phyloP scores from a whole-genome alignment of 805 yeast genomes.

The Peterozyma xylosa region DNA sequence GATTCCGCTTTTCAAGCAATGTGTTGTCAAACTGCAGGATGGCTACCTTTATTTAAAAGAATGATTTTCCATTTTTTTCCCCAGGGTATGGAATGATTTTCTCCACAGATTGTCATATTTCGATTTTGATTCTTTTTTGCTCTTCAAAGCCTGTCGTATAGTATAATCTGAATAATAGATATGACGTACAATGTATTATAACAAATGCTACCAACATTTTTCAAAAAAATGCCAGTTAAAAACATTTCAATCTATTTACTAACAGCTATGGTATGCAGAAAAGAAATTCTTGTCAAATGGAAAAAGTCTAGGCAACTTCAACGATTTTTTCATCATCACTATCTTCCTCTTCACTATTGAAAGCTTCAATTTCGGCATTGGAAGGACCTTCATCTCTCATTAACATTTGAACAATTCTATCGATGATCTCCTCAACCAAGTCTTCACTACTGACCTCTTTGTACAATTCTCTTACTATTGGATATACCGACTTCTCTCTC shows the following conservation, averaged over 20 bases:
- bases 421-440: conserved; percentile 59
- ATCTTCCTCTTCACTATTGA: conserved; percentile 33
- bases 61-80: not conserved
- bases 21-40: conserved; percentile 4
- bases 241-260: too few species aligned
- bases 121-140: not conserved
- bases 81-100: not conserved
- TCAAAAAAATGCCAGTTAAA: too few species aligned
- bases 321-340: conserved; percentile 46
- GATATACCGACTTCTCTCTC: conserved; percentile 78
- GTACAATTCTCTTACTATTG: conserved; percentile 81
- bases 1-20: conserved; percentile 46
- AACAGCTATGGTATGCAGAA: not conserved
- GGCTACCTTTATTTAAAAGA: conserved; percentile 8
- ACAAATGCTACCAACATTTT: too few species aligned
- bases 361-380: conserved; percentile 36
- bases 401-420: conserved; percentile 79
- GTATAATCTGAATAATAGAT: too few species aligned
- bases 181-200: too few species aligned
- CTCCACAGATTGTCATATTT: not conserved
- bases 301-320: conserved; percentile 35
- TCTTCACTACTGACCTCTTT: conserved; percentile 30
- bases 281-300: not conserved
- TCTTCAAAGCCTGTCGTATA: too few species aligned
- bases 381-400: conserved; percentile 80